Conservation (phyloP, 192 early-diverging fungal species). For the Coemansia sp. region DNA sequence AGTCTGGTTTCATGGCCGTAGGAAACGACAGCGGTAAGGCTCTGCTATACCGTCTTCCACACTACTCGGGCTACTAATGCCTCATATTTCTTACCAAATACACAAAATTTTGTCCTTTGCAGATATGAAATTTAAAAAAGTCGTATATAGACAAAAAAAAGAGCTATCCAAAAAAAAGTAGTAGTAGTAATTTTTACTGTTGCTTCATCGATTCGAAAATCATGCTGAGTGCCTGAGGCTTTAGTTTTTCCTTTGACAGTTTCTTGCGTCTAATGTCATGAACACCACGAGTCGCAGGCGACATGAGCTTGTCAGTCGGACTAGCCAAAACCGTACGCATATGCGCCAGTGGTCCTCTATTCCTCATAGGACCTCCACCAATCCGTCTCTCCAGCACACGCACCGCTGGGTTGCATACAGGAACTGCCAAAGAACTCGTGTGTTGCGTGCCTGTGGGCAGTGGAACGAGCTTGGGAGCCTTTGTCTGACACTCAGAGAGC, state of each 20-base stretch:
- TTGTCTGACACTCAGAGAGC: background rate
- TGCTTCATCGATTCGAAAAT: conserved; percentile 46
- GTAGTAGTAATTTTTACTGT: background rate
- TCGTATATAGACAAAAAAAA: background rate
- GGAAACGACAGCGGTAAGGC: conserved; percentile 93
- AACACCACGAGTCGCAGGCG: conserved; percentile 41
- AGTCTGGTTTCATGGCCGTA: conserved; percentile 85
- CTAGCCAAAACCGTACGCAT: conserved; percentile 28
- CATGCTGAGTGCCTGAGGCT: conserved; percentile 28
- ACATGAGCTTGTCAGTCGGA: conserved; percentile 50
- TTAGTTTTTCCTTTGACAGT: conserved; percentile 13
- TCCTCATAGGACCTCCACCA: background rate
- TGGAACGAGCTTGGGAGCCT: background rate
- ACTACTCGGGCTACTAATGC: conserved; percentile 55
- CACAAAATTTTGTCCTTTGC: background rate
- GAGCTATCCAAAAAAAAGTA: background rate
- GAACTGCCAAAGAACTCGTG: background rate
- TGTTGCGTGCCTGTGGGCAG: background rate
- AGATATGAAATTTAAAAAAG: too few species aligned
- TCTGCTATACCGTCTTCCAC: conserved; percentile 77
- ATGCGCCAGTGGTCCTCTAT: conserved; percentile 11
- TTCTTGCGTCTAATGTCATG: conserved; percentile 40
- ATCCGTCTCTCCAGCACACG: conserved; percentile 23
- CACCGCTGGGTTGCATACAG: conserved; percentile 11
- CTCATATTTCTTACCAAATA: background rate